Base-by-base conservation (phyloP, 148 eudicot genomes). In the Salicornia ramosissima region DNA sequence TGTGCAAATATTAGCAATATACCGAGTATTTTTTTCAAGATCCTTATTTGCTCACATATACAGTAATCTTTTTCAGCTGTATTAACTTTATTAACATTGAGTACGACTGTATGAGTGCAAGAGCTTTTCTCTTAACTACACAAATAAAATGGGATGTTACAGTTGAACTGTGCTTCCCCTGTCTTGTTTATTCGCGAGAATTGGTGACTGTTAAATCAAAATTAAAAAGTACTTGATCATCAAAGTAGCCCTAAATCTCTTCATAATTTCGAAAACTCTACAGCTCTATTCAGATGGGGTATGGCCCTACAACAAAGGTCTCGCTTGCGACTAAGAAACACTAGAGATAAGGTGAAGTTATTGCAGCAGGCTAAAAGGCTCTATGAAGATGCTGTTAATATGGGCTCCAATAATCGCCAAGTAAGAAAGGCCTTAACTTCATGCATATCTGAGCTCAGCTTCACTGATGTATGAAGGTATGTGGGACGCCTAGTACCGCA, bases 211-310 rank as follows among this genome's bases (percentile, higher is more conserved):
- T 28, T 42, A 21, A 42, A 47, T 28, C 33, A 10, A n/a, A 45
- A n/a, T 34, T 61, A 26, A 13, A 54, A 43, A 30, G 57, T 65
- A 52, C 55, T 21, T 66, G 29, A 11, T 16, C 16, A 22, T 13
- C 9, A 47, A 4, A 47, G 3, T 40, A 36, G 34, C 29, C 40
- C 29, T 11, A 15, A 15, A 42, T 24, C 22, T 21, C 45, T 63
- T n/a, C 36, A 8, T 56, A 59, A 46, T 30, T 13, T 62, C 43
- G 10, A 15, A 62, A 62, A 55, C 0, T 2, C 36, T 85, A 84
- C 91, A 93, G 98, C 98, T 77, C 85, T 93, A 42, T 90, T 83
- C 79, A 83, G 92, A 86, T 94, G 98, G 98, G 98, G 90, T 31
- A 78, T 84, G 67, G 87, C 90, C 28, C 78, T 93, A 75, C 98